Evolutionary conservation across 2,329 filamentous ascomycete species (phyloP).

Genomic region (Aspergillus phoenicis): DNA sequence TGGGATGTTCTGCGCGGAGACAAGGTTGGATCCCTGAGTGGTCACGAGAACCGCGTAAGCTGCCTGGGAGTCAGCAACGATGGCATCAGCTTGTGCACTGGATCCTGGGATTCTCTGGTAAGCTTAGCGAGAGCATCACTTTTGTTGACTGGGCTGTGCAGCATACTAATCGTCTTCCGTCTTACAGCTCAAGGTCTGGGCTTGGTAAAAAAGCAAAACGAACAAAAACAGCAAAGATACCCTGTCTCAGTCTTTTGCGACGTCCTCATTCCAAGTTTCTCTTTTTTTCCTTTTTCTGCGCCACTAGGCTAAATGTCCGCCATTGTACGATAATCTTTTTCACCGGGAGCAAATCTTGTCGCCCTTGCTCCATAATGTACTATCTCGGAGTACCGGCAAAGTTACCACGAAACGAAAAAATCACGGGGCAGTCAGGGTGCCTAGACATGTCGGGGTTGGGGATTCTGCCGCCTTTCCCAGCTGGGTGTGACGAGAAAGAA

Average conservation of each 20-base stretch:
- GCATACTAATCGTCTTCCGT: slow-evolving; percentile 16
- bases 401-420: slow-evolving; percentile 17
- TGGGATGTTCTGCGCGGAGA: slow-evolving; percentile 97
- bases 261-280: slow-evolving; percentile 40
- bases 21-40: slow-evolving; percentile 93
- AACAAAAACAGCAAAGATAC: slow-evolving; percentile 38
- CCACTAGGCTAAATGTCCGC: slow-evolving; percentile 38
- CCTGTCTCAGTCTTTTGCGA: slow-evolving; percentile 40
- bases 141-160: background rate
- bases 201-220: slow-evolving; percentile 59
- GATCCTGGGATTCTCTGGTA: slow-evolving; percentile 99
- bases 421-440: slow-evolving; percentile 11
- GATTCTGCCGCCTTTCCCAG: slow-evolving; percentile 4
- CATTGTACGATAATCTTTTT: slow-evolving; percentile 52
- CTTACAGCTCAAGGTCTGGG: slow-evolving; percentile 80
- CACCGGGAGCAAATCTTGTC: slow-evolving; percentile 28
- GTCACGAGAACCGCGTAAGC: slow-evolving; percentile 98
- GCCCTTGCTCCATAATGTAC: slow-evolving; percentile 31
- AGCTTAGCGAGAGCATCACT: slow-evolving; percentile 43
- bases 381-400: slow-evolving; percentile 25
- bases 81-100: slow-evolving; percentile 97
- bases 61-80: slow-evolving; percentile 98
- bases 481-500: slow-evolving; percentile 13
- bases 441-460: slow-evolving; percentile 4
- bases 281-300: slow-evolving; percentile 33